Percentiles rank a stretch among this genome's conserved stretches.
Conservation (phyloP, 2,329 filamentous ascomycete species). For the Talaromyces sp. region DNA sequence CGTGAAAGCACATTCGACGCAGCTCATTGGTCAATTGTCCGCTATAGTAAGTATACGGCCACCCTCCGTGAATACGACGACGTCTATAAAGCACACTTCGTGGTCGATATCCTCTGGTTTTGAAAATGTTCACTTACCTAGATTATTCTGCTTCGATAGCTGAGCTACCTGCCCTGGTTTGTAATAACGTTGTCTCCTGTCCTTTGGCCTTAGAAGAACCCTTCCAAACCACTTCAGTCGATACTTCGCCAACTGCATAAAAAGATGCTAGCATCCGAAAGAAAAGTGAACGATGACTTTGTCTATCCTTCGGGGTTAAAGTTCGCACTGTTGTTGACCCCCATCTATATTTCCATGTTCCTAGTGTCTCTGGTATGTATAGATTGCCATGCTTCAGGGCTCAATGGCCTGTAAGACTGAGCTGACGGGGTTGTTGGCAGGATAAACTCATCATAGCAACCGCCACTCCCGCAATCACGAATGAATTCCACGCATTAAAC, state of each 20-base stretch:
- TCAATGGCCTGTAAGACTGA: too few species aligned
- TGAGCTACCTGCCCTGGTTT: background rate
- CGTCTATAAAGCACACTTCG: background rate
- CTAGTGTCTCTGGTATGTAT: conserved; percentile 6
- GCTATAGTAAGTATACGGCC: background rate
- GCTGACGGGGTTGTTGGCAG: too few species aligned
- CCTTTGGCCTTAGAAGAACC: background rate
- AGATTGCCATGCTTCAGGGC: too few species aligned
- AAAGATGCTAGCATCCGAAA: background rate
- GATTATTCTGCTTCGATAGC: background rate
- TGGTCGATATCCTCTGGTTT: background rate
- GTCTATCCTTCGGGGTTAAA: conserved; percentile 4
- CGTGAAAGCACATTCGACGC: background rate
- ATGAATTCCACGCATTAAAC: conserved; percentile 5
- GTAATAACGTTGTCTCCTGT: background rate
- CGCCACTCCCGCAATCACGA: conserved; percentile 4
- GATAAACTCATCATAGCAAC: conserved; percentile 11
- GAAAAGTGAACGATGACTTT: background rate
- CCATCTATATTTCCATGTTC: conserved; percentile 9
- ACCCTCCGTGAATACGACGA: background rate
- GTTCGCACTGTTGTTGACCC: background rate
- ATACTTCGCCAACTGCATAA: background rate
- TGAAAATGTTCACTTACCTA: background rate
- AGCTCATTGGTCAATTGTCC: background rate
- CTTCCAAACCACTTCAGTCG: background rate